phyloP scores from a whole-genome alignment of 1,139 yeast species.

The Saccharomyces hybrid region DNA sequence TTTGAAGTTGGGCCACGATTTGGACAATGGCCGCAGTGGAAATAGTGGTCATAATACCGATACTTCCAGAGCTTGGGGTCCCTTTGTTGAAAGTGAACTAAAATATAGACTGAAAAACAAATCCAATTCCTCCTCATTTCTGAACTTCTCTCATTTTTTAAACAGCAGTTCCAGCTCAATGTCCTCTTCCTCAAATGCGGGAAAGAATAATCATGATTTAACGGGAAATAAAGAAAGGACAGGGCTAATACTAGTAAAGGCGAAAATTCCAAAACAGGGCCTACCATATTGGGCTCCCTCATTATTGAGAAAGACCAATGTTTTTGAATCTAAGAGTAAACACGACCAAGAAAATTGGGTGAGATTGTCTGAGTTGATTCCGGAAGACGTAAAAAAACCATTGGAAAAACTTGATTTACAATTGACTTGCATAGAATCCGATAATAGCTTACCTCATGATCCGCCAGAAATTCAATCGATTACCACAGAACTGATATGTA shows the following conservation, averaged over 20 bases:
- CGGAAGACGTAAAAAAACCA: conserved; percentile 21
- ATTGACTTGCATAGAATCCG: conserved; percentile 24
- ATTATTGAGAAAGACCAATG: conserved; percentile 28
- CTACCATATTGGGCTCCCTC: conserved; percentile 33
- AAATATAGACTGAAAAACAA: conserved; percentile 15
- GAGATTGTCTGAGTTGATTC: conserved; percentile 18
- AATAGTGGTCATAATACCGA: neutral
- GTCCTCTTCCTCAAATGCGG: conserved; percentile 4
- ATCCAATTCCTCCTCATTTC: conserved; percentile 13
- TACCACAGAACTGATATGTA: conserved; percentile 20
- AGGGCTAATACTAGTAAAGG: conserved; percentile 19
- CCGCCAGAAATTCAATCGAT: conserved; percentile 24
- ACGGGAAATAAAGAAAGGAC: conserved; percentile 7
- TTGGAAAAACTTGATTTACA: conserved; percentile 23
- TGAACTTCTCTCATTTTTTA: conserved; percentile 3
- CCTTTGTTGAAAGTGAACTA: conserved; percentile 12
- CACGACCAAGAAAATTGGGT: conserved; percentile 26
- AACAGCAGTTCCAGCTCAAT: conserved; percentile 2
- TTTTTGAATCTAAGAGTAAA: conserved; percentile 19
- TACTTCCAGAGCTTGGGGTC: neutral
- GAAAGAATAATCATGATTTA: conserved; percentile 4
- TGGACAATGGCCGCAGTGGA: neutral
- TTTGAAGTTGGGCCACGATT: neutral
- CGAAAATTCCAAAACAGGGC: conserved; percentile 24
- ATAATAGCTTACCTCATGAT: conserved; percentile 17